Evolutionary conservation across 1,139 yeast genomes (phyloP).

Genomic region (Candida sp.): DNA sequence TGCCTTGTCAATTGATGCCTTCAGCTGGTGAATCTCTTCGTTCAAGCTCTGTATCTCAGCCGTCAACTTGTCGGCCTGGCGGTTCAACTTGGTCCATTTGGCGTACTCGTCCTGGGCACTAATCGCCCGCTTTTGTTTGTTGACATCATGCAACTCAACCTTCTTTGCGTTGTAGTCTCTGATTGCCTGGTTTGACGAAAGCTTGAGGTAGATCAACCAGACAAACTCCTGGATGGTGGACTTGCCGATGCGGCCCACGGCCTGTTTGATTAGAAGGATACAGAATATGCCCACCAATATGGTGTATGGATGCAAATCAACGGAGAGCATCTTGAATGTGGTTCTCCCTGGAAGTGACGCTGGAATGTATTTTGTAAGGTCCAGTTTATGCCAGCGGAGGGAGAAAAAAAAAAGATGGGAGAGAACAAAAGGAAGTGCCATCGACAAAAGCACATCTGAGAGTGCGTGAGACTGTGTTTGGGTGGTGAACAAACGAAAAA

Average conservation of each 20-base stretch:
- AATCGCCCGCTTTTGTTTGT: constrained; percentile 59
- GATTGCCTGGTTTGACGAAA: constrained; percentile 27
- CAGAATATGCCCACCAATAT: constrained; percentile 29
- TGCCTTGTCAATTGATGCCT: constrained; percentile 37
- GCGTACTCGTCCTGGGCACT: constrained; percentile 96
- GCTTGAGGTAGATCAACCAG: constrained; percentile 44
- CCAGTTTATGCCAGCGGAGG: neutral
- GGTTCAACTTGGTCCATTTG: constrained; percentile 91
- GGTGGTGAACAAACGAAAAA: neutral
- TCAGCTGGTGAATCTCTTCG: constrained; percentile 36
- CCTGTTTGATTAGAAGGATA: constrained; percentile 36
- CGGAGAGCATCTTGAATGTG: constrained; percentile 5
- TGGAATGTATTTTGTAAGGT: no score
- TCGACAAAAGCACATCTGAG: neutral
- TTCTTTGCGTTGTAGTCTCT: constrained; percentile 41
- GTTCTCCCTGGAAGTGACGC: no score
- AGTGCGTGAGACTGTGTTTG: no score
- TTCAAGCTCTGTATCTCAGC: constrained; percentile 53
- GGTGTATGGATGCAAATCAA: constrained; percentile 36
- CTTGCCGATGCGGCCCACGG: constrained; percentile 39
- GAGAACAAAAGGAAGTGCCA: neutral
- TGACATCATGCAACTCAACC: constrained; percentile 49
- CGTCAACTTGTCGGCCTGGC: constrained; percentile 65
- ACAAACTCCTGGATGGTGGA: constrained; percentile 31
- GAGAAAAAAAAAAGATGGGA: neutral